Percentiles rank a stretch among this genome's conserved stretches.
Conservation (phyloP, 306 rosid genomes). For the Corylus heterophylla region DNA sequence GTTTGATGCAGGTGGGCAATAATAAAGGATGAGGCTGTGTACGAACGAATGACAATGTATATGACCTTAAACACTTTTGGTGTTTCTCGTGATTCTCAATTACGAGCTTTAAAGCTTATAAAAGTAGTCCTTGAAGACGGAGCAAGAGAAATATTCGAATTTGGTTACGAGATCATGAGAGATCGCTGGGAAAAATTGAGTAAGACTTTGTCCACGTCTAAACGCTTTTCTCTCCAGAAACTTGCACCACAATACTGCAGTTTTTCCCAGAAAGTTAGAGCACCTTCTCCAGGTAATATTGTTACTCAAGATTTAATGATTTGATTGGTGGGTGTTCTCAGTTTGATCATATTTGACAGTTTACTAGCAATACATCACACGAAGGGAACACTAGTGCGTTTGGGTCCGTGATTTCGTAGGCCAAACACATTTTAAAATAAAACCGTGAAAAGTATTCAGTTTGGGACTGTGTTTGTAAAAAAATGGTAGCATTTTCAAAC, state of each 20-base stretch:
- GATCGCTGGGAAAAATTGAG: conserved; percentile 42
- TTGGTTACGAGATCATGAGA: conserved; percentile 37
- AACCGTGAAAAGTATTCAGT: no score
- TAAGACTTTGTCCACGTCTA: conserved; percentile 31
- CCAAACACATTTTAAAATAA: no score
- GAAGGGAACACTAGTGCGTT: no score
- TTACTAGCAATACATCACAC: no score
- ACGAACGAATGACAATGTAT: conserved; percentile 38
- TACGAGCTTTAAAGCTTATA: conserved; percentile 46
- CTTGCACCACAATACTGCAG: conserved; percentile 31
- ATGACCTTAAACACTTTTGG: conserved; percentile 19
- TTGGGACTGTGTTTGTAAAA: no score
- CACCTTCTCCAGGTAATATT: conserved; percentile 50
- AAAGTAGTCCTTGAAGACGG: conserved; percentile 29
- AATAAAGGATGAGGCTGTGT: conserved; percentile 45
- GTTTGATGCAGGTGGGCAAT: conserved; percentile 50
- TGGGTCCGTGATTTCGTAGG: no score
- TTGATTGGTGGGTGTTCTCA: not conserved
- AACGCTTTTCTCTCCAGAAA: conserved; percentile 51
- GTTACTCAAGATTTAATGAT: not conserved
- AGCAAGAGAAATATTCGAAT: conserved; percentile 41
- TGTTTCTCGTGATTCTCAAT: conserved; percentile 49
- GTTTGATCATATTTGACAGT: no score
- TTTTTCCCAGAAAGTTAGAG: conserved; percentile 27
- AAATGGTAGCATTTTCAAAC: no score